Conservation (phyloP, 2,329 filamentous ascomycete genomes). For the Anthostomella pinea region DNA sequence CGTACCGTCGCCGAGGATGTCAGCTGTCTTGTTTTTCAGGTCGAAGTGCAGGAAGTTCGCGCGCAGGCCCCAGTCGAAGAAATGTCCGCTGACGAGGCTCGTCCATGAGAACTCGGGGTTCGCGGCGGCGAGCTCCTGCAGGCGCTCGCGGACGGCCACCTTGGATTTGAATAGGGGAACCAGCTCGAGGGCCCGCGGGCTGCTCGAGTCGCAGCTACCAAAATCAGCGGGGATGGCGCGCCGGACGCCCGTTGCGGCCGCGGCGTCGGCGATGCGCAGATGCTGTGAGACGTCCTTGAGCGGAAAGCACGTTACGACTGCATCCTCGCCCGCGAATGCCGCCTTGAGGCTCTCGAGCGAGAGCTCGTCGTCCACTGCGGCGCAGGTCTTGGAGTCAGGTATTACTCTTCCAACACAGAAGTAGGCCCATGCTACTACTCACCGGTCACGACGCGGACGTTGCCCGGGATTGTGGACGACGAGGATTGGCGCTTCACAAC, state of each 20-base stretch:
- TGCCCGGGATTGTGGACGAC: too few relatives aligned
- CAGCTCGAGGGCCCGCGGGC: conserved; percentile 32
- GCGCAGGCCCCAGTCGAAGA: conserved; percentile 41
- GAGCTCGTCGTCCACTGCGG: conserved; percentile 32
- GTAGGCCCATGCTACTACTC: too few relatives aligned
- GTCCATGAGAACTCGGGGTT: conserved; percentile 34
- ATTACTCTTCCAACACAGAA: too few relatives aligned
- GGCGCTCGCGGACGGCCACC: conserved; percentile 30
- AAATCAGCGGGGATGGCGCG: conserved; percentile 41
- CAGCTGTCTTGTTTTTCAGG: conserved; percentile 26
- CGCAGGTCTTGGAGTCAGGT: conserved; percentile 6
- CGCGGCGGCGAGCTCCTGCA: conserved; percentile 27
- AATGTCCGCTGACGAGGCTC: conserved; percentile 38
- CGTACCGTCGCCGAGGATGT: conserved; percentile 35
- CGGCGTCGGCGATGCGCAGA: conserved; percentile 36
- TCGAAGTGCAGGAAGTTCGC: conserved; percentile 37
- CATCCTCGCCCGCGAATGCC: conserved; percentile 35
- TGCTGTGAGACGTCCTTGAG: conserved; percentile 30
- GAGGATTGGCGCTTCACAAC: conserved; percentile 34
- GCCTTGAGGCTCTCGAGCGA: conserved; percentile 28
- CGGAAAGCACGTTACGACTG: conserved; percentile 36
- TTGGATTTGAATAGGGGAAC: conserved; percentile 37
- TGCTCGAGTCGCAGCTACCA: conserved; percentile 38
- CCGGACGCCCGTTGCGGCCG: conserved; percentile 34
- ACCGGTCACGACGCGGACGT: conserved; percentile 17